These are phyloP conservation scores for Kondoa subrosea DNA, from an alignment of 768 basidiomycete species.

Conservation along the genomic window DNA sequence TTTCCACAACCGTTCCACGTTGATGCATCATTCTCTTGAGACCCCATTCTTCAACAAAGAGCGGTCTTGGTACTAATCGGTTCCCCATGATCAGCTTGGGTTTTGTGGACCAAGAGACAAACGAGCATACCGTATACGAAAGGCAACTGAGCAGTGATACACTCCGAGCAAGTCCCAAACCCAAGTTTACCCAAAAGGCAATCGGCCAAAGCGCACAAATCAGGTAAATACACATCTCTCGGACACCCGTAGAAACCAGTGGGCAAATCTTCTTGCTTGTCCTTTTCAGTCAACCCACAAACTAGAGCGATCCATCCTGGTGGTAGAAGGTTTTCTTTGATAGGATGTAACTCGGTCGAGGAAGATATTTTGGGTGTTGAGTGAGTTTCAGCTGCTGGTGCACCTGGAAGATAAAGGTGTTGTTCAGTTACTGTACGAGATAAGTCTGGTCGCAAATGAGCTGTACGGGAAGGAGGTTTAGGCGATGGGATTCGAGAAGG, in stretches of 20 bases:
- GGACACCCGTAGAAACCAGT: slow-evolving; percentile 60
- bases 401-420: slow-evolving; percentile 8
- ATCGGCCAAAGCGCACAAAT: slow-evolving; percentile 55
- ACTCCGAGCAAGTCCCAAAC: slow-evolving; percentile 66
- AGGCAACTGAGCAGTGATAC: slow-evolving; percentile 56
- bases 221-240: slow-evolving; percentile 64
- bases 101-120: slow-evolving; percentile 1
- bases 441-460: slow-evolving; percentile 6
- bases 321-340: slow-evolving; percentile 40
- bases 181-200: slow-evolving; percentile 65
- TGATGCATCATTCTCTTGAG: slow-evolving; percentile 46
- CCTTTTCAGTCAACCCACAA: slow-evolving; percentile 50
- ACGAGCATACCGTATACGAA: slow-evolving; percentile 50
- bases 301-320: slow-evolving; percentile 63
- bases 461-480: not conserved
- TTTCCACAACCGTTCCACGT: slow-evolving; percentile 53
- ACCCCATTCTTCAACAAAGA: slow-evolving; percentile 68
- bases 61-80: slow-evolving; percentile 49
- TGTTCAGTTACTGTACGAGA: not conserved
- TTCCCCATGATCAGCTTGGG: not conserved
- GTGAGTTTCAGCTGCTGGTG: slow-evolving; percentile 5
- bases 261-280: slow-evolving; percentile 44
- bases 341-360: not conserved
- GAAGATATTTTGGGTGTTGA: not conserved
- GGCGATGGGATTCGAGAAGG: not conserved